phyloP scores from a whole-genome alignment of 192 early-diverging fungal species.

The Coemansia sp. region DNA sequence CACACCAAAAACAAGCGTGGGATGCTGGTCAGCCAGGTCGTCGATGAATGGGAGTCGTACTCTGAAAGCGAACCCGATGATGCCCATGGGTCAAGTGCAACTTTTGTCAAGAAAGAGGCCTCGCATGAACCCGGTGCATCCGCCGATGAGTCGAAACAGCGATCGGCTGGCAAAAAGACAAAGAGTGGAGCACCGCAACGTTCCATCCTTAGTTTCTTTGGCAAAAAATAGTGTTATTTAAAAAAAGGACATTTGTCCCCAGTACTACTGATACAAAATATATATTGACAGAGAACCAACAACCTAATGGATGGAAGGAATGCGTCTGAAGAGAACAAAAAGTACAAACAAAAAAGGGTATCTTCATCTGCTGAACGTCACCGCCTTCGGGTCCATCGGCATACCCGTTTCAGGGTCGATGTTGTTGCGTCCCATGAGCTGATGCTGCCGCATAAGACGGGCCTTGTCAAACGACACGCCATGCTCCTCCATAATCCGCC shows the following conservation, averaged over 20 bases:
- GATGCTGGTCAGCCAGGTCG: constrained; percentile 50
- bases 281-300: neutral
- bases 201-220: constrained; percentile 49
- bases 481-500: constrained; percentile 42
- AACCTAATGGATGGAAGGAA: neutral
- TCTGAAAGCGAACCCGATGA: constrained; percentile 46
- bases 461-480: constrained; percentile 54
- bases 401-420: constrained; percentile 51
- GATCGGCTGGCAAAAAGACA: neutral
- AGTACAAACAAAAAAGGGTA: neutral
- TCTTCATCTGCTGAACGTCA: constrained; percentile 33
- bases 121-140: neutral
- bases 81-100: neutral
- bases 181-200: constrained; percentile 36
- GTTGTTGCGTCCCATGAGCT: constrained; percentile 38
- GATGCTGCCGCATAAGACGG: constrained; percentile 49
- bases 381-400: constrained; percentile 51
- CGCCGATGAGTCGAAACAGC: constrained; percentile 1
- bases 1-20: constrained; percentile 52
- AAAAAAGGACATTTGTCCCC: no score
- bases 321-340: neutral
- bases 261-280: neutral
- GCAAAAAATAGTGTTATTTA: constrained; percentile 22
- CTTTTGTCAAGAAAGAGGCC: neutral
- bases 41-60: constrained; percentile 52